These are phyloP conservation scores for Penicillium pulvis DNA, from an alignment of 495 filamentous ascomycete genomes.

Conservation along the genomic window DNA sequence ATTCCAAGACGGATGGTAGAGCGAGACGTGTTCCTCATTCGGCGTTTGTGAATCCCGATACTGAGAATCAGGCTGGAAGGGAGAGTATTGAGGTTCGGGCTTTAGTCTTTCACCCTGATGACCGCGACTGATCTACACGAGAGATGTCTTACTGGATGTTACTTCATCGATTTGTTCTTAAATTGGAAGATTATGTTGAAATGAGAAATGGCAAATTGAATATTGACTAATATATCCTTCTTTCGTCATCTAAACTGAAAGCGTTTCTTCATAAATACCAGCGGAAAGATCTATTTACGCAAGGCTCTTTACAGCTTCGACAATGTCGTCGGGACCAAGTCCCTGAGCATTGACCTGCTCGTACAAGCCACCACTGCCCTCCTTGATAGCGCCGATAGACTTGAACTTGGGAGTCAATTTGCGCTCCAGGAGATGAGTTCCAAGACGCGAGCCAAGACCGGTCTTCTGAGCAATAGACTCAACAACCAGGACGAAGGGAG, in stretches of 20 bases:
- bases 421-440: slow-evolving; percentile 36
- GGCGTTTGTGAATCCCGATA: slow-evolving; percentile 59
- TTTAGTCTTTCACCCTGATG: slow-evolving; percentile 57
- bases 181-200: background rate
- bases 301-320: slow-evolving; percentile 30
- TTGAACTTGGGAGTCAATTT: slow-evolving; percentile 39
- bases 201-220: background rate
- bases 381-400: slow-evolving; percentile 37
- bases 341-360: slow-evolving; percentile 43
- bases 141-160: background rate
- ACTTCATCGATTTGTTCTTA: background rate
- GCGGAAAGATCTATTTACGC: slow-evolving; percentile 23
- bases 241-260: background rate
- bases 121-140: slow-evolving; percentile 39
- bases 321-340: slow-evolving; percentile 37
- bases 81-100: slow-evolving; percentile 69
- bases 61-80: slow-evolving; percentile 47
- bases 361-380: slow-evolving; percentile 41
- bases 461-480: slow-evolving; percentile 47
- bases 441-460: slow-evolving; percentile 41
- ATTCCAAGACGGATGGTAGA: slow-evolving; percentile 60
- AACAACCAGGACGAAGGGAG: slow-evolving; percentile 38
- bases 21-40: slow-evolving; percentile 60
- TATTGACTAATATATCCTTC: background rate
- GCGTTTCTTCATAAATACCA: background rate